phyloP scores from a whole-genome alignment of 2,329 filamentous ascomycete genomes.

The Stromatinia cepivora region DNA sequence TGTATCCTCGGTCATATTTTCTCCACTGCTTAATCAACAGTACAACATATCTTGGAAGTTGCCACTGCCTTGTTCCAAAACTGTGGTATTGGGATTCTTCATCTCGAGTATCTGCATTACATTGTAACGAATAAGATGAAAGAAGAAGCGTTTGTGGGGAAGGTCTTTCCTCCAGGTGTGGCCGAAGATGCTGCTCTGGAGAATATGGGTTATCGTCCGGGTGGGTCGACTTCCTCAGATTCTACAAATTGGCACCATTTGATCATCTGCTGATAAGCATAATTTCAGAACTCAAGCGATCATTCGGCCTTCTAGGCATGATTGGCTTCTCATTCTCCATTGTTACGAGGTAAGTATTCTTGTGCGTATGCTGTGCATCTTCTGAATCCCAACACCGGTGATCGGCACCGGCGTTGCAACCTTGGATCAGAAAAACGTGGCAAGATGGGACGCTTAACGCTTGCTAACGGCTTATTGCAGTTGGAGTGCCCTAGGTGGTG shows the following conservation, averaged over 20 bases:
- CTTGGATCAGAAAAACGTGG: constrained; percentile 25
- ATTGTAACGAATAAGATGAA: constrained; percentile 20
- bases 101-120: constrained; percentile 17
- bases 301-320: constrained; percentile 57
- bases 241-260: constrained; percentile 15
- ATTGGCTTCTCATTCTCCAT: constrained; percentile 60
- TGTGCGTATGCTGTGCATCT: constrained; percentile 32
- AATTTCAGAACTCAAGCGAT: constrained; percentile 54
- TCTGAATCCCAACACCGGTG: constrained; percentile 20
- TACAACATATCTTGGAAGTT: constrained; percentile 16
- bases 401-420: constrained; percentile 16
- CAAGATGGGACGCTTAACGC: constrained; percentile 27
- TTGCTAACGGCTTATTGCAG: constrained; percentile 35
- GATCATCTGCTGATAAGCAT: constrained; percentile 13
- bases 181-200: constrained; percentile 32
- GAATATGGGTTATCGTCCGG: constrained; percentile 34
- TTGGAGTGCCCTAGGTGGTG: constrained; percentile 58
- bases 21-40: constrained; percentile 16
- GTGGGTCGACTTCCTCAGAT: constrained; percentile 25
- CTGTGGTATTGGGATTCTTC: constrained; percentile 11
- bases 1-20: constrained; percentile 19
- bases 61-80: constrained; percentile 6
- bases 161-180: constrained; percentile 25
- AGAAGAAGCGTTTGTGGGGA: constrained; percentile 17
- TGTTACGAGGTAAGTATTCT: constrained; percentile 47